Percentiles rank a stretch among this genome's conserved stretches.
These are phyloP conservation scores for Cinchona pubescens DNA, from an alignment of 257 asterid genomes.

Conservation along the genomic window DNA sequence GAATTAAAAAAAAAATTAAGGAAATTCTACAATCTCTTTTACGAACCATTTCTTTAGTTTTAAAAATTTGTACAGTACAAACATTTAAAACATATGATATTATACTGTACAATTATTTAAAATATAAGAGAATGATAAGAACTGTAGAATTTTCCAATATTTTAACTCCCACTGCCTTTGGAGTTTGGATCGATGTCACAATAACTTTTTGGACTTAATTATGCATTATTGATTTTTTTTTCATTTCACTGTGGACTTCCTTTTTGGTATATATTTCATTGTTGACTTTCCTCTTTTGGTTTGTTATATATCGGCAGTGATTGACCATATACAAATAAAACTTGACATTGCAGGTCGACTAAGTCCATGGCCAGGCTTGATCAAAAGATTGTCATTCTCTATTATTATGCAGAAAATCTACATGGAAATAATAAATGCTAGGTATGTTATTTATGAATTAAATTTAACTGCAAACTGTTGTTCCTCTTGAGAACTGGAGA, in stretches of 20 bases:
- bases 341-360: neutral
- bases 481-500: too few relatives aligned
- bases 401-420: neutral
- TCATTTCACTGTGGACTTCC: neutral
- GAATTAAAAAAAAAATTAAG: too few relatives aligned
- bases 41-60: too few relatives aligned
- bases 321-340: neutral
- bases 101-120: too few relatives aligned
- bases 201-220: neutral
- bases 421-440: slow-evolving; percentile 6
- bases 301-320: neutral
- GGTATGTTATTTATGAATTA: neutral
- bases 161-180: too few relatives aligned
- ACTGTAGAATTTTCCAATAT: too few relatives aligned
- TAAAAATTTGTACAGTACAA: too few relatives aligned
- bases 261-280: neutral
- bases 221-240: neutral
- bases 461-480: too few relatives aligned
- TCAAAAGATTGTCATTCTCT: neutral
- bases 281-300: neutral
- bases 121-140: too few relatives aligned
- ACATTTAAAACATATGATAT: too few relatives aligned
- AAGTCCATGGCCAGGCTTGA: neutral
- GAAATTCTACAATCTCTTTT: too few relatives aligned
- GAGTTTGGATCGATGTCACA: too few relatives aligned